Base-by-base conservation (phyloP, 2,329 filamentous ascomycete species). In the Lasiodiplodia sp. region DNA sequence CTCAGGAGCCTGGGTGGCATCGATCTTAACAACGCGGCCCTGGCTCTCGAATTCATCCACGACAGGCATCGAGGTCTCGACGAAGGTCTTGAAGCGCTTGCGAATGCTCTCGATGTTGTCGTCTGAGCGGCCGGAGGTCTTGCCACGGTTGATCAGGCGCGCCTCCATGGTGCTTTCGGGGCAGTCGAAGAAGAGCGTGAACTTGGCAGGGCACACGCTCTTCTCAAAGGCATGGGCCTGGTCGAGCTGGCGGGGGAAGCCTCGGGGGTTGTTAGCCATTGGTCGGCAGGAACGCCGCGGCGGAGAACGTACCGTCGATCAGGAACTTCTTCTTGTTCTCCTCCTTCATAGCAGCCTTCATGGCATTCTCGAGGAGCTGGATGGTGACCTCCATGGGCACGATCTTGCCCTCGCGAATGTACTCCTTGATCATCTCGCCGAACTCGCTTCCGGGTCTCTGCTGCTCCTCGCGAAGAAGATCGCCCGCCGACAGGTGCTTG, bases 351-450 rank as follows among this genome's bases (percentile, higher is more conserved):
- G 87, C 86, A 10, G 87, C 88, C 68, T 86, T 86, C 93, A 99
- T 98, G 69, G 94, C 93, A 81, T 97, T 97, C 83, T 97, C 94
- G 53, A 99, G 87, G 44, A 99, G 84, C 75, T 94, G 91, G 69
- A 99, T 91, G 5, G 96, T 99, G 63, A 98, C 94, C 81, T 98
- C 95, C 93, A 97, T 97, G n/a, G 96, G 96, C 72, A 99, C 96
- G 80, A 99, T 99, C 74, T 90, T 90, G 69, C 96, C 96, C 79
- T 99, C 91, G 78, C 91, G 92, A 86, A 99, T 99, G 84, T 96
- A 94, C 74, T 91, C 87, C 79, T 91, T 91, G 87, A 99, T 99
- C 83, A 98, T 87, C 72, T 94, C 89, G 79, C 96, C 96, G 79
- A 97, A 98, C 81, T 97, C 86, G 72, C 90, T 93, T 69, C 93